Conservation (phyloP, 1,284 basidiomycete species). For the Trametes hirsuta region DNA sequence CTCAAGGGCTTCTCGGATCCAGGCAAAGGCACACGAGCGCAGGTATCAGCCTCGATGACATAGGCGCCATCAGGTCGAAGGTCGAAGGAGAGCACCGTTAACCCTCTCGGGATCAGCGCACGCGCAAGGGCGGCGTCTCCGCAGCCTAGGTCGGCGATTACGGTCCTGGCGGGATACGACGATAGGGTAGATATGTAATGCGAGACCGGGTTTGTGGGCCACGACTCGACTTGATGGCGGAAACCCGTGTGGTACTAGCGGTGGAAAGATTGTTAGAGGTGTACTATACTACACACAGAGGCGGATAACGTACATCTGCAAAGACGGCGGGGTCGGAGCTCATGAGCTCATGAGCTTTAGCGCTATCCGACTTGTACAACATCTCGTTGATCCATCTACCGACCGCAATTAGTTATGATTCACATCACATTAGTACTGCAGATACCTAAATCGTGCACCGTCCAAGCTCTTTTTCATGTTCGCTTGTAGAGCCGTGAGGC, state of each 20-base stretch:
- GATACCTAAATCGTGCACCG: conserved; percentile 84
- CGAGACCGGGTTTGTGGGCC: conserved; percentile 90
- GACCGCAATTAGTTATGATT: background rate
- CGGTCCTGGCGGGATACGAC: conserved; percentile 61
- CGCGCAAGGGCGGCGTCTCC: conserved; percentile 92
- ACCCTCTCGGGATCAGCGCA: conserved; percentile 67
- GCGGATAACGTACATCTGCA: conserved; percentile 60
- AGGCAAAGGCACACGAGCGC: conserved; percentile 74
- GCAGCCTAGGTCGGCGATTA: conserved; percentile 94
- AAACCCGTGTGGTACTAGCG: conserved; percentile 89
- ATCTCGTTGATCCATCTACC: conserved; percentile 86
- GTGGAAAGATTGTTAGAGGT: background rate
- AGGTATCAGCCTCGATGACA: conserved; percentile 83
- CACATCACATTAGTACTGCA: conserved; percentile 3
- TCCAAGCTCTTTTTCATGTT: conserved; percentile 78
- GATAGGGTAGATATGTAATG: conserved; percentile 70
- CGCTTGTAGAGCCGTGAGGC: conserved; percentile 74
- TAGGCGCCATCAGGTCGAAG: conserved; percentile 74
- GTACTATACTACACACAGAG: background rate
- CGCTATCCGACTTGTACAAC: conserved; percentile 83
- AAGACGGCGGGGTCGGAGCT: conserved; percentile 76
- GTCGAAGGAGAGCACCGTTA: conserved; percentile 81
- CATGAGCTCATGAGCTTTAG: conserved; percentile 80
- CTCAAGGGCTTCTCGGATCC: conserved; percentile 64
- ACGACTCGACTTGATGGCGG: conserved; percentile 84